These are phyloP conservation scores for Chimonanthus praecox DNA, from an alignment of 164 flowering plant species.

Conservation along the genomic window DNA sequence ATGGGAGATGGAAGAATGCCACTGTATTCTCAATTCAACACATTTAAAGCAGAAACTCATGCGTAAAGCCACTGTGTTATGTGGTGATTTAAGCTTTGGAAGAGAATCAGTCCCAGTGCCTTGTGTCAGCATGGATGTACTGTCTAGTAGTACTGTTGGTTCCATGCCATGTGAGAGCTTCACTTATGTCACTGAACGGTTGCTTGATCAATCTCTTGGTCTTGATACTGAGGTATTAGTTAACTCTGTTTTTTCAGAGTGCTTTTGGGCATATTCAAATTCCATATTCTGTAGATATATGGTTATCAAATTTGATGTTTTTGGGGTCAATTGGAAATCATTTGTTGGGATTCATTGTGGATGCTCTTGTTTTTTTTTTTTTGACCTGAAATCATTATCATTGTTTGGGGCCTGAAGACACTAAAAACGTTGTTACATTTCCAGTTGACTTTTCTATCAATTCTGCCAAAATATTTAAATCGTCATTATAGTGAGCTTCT, in stretches of 20 bases:
- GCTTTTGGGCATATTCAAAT: background rate
- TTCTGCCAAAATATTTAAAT: too few relatives aligned
- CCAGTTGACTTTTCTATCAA: background rate
- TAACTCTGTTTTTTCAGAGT: background rate
- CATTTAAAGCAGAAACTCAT: conserved; percentile 34
- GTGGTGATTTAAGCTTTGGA: conserved; percentile 87
- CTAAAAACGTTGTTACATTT: too few relatives aligned
- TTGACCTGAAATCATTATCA: too few relatives aligned
- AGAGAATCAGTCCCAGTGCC: conserved; percentile 65
- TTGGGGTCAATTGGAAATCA: too few relatives aligned
- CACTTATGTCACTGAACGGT: conserved; percentile 60
- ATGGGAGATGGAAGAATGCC: conserved; percentile 80
- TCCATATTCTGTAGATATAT: too few relatives aligned
- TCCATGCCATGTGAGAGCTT: conserved; percentile 88
- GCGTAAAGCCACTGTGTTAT: conserved; percentile 41
- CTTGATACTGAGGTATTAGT: conserved; percentile 54
- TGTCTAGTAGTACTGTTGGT: conserved; percentile 24
- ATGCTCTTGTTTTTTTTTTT: too few relatives aligned
- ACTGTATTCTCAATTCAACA: conserved; percentile 50
- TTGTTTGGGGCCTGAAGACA: too few relatives aligned
- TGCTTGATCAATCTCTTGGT: conserved; percentile 53
- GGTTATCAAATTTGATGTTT: too few relatives aligned
- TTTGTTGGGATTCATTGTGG: too few relatives aligned
- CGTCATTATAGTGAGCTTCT: background rate
- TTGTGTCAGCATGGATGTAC: conserved; percentile 37